Base-by-base conservation (phyloP, 805 yeast genomes). In the Kluyveromyces aestuarii region DNA sequence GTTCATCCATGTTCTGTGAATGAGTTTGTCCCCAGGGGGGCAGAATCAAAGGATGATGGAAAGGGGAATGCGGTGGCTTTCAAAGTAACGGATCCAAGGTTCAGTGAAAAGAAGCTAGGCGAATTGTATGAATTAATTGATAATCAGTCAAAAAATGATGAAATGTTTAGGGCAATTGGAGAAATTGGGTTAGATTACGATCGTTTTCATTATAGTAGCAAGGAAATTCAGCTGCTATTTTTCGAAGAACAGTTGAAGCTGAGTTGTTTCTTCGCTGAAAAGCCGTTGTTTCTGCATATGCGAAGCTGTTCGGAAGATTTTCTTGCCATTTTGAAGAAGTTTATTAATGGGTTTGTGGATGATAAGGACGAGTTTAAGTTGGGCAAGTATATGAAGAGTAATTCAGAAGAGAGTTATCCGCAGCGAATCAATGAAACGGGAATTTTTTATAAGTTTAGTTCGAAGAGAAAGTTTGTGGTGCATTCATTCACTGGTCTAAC, bases 131-230 rank as follows among this genome's bases (percentile, higher is more conserved):
- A 71, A 25, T 64, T 93, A 42, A 73, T 75, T 52, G 55, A 66
- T n/a, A 77, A 80, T 0, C 51, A 64, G 6, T 56, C 67, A 1
- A 85, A 88, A 6, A 61, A 66, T 30, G 59, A 69, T 8, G 54
- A 61, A 13, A 84, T 84, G 1, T 84, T 93, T 27, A 77, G 76
- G 57, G 93, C 96, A 1, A 83, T 90, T 68, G 99, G 99, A 13
- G 99, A 93, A 67, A 80, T 93, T 45, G 99, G 99, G 0, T 71
- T 93, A 44, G 99, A 93, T 62, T 91, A 90, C 62, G 99, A 93
- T 65, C 71, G 99, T 51, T 69, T 93, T 45, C 82, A 86, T 56
- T 85, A 80, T 59, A 79, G 96, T 0, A 71, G 85, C 1, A 79
- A 72, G 49, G 82, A 77, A 7, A 76, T 79, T 52, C 99, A 93